Evolutionary conservation across 441 rosid species (phyloP).

Genomic region (Populus tomentosa): DNA sequence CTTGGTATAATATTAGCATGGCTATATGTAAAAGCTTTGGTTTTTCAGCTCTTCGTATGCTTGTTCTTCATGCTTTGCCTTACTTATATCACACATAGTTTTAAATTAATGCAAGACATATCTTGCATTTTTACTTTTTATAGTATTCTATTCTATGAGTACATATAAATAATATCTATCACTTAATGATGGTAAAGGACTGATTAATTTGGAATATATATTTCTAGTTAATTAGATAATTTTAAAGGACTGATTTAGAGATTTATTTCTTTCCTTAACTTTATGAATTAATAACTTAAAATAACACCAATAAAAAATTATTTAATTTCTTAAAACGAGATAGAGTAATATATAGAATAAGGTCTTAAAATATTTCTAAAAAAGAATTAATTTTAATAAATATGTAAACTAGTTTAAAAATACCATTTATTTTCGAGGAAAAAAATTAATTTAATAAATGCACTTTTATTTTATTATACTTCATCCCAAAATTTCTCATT

Average conservation of each 20-base stretch:
- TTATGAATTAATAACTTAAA: not conserved
- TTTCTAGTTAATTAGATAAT: too few relatives aligned
- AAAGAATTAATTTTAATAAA: too few relatives aligned
- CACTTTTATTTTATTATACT: not conserved
- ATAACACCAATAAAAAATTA: not conserved
- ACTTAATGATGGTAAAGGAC: too few relatives aligned
- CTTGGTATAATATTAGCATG: not conserved
- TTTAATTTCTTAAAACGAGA: not conserved
- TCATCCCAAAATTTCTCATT: not conserved
- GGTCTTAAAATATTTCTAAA: not conserved
- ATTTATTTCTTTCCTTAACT: not conserved
- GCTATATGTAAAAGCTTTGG: not conserved
- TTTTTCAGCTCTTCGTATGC: not conserved
- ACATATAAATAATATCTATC: too few relatives aligned
- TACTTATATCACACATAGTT: too few relatives aligned
- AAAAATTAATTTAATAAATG: not conserved
- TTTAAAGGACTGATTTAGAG: not conserved
- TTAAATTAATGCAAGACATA: too few relatives aligned
- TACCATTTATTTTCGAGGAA: not conserved
- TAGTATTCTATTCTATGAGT: not conserved
- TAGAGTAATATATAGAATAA: not conserved
- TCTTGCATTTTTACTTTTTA: too few relatives aligned
- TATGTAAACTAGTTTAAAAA: not conserved
- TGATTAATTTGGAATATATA: not conserved
- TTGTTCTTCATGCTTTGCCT: not conserved